Percentiles rank a stretch among this genome's conserved stretches.
Conservation (phyloP, 2,329 filamentous ascomycete genomes). For the Colletotrichum eremochloae region DNA sequence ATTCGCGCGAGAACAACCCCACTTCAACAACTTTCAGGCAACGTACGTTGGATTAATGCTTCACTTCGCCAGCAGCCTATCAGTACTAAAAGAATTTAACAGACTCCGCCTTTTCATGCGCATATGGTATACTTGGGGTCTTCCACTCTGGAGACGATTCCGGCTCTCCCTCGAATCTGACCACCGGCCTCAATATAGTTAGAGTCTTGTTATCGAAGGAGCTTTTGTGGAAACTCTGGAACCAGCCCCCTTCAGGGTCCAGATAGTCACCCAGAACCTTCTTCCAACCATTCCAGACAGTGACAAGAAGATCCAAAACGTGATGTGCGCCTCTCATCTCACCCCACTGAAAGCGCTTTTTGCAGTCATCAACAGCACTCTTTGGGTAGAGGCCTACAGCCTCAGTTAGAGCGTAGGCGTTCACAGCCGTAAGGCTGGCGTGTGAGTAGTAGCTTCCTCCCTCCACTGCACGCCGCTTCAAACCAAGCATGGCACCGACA, state of each 20-base stretch:
- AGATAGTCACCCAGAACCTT: slow-evolving; percentile 23
- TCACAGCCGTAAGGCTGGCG: slow-evolving; percentile 48
- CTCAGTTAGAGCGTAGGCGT: slow-evolving; percentile 47
- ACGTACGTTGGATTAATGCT: no score
- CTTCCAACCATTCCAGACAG: slow-evolving; percentile 33
- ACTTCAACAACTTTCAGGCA: no score
- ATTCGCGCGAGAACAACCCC: no score
- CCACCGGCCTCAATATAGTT: slow-evolving; percentile 29
- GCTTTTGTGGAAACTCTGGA: slow-evolving; percentile 26
- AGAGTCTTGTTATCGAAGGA: slow-evolving; percentile 14
- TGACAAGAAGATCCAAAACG: slow-evolving; percentile 32
- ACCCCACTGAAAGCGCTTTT: slow-evolving; percentile 33
- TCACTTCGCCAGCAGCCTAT: no score
- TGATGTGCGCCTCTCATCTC: slow-evolving; percentile 36
- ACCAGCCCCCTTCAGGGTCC: slow-evolving; percentile 29
- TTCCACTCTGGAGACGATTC: slow-evolving; percentile 30
- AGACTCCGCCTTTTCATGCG: slow-evolving; percentile 21
- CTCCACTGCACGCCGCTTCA: slow-evolving; percentile 49
- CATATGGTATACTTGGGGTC: slow-evolving; percentile 29
- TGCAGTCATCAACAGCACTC: slow-evolving; percentile 29
- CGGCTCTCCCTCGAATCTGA: slow-evolving; percentile 22
- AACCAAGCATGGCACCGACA: slow-evolving; percentile 49
- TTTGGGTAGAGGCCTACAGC: slow-evolving; percentile 50
- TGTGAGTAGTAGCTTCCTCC: slow-evolving; percentile 51
- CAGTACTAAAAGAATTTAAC: slow-evolving; percentile 3